Evolutionary conservation across 2,329 filamentous ascomycete species (phyloP).

Genomic region (Pseudogymnoascus sp.): DNA sequence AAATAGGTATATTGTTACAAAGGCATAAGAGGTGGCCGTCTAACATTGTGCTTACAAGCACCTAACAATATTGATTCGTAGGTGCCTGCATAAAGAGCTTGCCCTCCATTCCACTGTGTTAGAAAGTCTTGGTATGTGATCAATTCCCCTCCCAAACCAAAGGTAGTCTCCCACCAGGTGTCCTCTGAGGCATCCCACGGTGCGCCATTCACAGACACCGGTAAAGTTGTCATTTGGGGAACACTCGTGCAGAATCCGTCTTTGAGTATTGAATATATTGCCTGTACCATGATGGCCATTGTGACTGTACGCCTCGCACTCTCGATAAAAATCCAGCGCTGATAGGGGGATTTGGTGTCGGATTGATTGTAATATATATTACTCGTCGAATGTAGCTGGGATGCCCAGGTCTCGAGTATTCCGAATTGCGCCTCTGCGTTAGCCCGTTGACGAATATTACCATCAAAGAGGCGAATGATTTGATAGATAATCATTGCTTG

Average conservation of each 20-base stretch:
- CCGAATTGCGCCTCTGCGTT: constrained; percentile 23
- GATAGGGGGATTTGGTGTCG: constrained; percentile 6
- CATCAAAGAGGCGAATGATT: constrained; percentile 27
- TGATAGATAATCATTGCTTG: constrained; percentile 27
- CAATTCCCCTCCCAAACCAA: neutral
- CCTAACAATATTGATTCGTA: neutral
- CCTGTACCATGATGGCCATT: constrained; percentile 18
- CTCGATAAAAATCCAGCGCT: constrained; percentile 30
- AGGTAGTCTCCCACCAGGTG: neutral
- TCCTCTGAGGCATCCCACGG: constrained; percentile 13
- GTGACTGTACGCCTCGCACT: constrained; percentile 27
- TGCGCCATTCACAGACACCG: constrained; percentile 13
- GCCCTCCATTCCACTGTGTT: constrained; percentile 8
- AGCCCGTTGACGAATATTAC: constrained; percentile 21
- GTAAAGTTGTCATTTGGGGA: constrained; percentile 13
- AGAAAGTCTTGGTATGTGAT: constrained; percentile 14
- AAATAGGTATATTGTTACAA: neutral
- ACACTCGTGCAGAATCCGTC: constrained; percentile 16
- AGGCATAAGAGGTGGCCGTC: neutral
- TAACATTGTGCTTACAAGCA: neutral
- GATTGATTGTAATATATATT: neutral
- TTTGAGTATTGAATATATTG: constrained; percentile 14
- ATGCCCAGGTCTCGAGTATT: constrained; percentile 24
- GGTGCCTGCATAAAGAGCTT: neutral
- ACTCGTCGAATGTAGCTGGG: constrained; percentile 15